These are phyloP conservation scores for Mangifera indica DNA, from an alignment of 345 rosid genomes.

Conservation along the genomic window DNA sequence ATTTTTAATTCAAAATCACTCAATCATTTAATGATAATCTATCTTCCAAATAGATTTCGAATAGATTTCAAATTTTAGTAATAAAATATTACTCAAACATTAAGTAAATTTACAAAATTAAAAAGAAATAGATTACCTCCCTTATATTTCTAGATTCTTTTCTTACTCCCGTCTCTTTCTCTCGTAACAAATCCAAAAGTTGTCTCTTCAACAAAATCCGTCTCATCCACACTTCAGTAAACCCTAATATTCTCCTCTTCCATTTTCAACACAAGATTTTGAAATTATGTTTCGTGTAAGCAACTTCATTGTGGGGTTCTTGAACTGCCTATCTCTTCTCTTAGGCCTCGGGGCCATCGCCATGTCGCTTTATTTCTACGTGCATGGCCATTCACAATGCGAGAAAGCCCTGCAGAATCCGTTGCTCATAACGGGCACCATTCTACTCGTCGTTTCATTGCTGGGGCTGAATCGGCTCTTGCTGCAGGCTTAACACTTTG, in stretches of 20 bases:
- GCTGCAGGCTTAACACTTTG: constrained; percentile 12
- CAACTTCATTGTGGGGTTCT: constrained; percentile 19
- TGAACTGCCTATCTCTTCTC: constrained; percentile 18
- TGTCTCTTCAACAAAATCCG: background rate
- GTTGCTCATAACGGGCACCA: constrained; percentile 21
- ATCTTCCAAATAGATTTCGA: too few species aligned
- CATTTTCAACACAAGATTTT: background rate
- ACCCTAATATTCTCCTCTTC: background rate
- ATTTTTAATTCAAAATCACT: too few species aligned
- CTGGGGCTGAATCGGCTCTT: constrained; percentile 32
- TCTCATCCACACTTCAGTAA: too few species aligned
- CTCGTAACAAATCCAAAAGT: background rate
- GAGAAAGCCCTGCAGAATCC: constrained; percentile 26
- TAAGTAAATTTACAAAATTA: too few species aligned
- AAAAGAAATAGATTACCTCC: too few species aligned
- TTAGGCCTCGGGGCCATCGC: constrained; percentile 25
- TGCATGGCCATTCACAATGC: constrained; percentile 24
- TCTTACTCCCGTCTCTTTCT: background rate
- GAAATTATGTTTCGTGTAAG: constrained; percentile 19
- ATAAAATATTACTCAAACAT: too few species aligned
- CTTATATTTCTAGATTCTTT: too few species aligned
- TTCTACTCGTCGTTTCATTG: constrained; percentile 20
- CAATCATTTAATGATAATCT: too few species aligned
- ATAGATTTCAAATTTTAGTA: too few species aligned
- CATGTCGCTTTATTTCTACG: constrained; percentile 3